Base-by-base conservation (phyloP, 805 yeast species). In the Metschnikowia hibisci region DNA sequence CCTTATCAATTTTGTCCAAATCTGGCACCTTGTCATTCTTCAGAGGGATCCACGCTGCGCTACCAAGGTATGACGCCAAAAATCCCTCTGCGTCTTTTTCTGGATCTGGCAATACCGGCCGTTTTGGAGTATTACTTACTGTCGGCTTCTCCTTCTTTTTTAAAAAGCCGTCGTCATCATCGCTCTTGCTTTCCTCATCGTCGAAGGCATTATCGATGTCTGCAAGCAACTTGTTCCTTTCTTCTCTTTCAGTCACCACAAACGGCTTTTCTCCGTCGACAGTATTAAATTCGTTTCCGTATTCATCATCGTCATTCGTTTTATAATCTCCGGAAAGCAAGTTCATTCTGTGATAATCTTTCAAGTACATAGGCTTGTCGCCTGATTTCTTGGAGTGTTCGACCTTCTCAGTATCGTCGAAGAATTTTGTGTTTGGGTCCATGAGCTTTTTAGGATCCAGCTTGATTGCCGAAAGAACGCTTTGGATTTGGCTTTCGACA, bases 311-410 rank as follows among this genome's bases (percentile, higher is more conserved):
- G n/a, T 35, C 81, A n/a, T 74, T 81, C 22, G 71, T 72, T 31
- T 70, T 72, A 16, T 76, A 77, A 32, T 72, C 75, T 9, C 90
- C 91, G 3, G 81, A 71, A n/a, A 93, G 67, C 28, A 90, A 63
- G 52, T 81, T 84, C 80, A 80, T 78, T 61, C 98, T 76, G 60
- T 93, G 97, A 58, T 90, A 93, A 62, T 93, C 99, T 54, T 90
- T 89, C 63, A 93, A 76, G 61, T 83, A 87, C 44, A 93, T 71
- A 8, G 98, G 96, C 58, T 86, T 87, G 28, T 52, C 61, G 32
- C 52, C 53, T 15, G 43, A 45, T 4, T 43, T 40, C 4, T 41
- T 38, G 12, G 42, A 39, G 18, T 42, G 41, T 3, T 51, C 64
- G 15, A 71, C 71, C 3, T 63, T 67, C 16, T 74, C 82, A 3